Conservation (phyloP, 1,139 yeast species). For the Hyphopichia pseudoburtonii region DNA sequence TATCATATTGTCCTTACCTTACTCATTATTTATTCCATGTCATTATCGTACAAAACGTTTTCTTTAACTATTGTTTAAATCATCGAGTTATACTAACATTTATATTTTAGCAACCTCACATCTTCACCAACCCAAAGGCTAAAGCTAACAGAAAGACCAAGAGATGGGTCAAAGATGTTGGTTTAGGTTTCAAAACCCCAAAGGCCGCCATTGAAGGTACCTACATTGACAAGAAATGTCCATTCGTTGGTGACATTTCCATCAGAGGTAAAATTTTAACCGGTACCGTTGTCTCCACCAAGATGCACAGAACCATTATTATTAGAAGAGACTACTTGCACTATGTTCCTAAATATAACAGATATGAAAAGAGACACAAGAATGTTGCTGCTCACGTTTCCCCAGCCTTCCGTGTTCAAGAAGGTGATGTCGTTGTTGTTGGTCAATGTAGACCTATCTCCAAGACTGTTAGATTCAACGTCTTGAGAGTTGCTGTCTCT, state of each 20-base stretch:
- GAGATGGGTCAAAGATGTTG: constrained; percentile 99
- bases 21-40: too few relatives aligned
- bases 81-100: constrained; percentile 35
- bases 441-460: constrained; percentile 99
- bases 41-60: too few relatives aligned
- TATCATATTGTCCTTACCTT: too few relatives aligned
- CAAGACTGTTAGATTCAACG: constrained; percentile 99
- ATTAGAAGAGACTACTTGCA: constrained; percentile 99
- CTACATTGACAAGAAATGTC: constrained; percentile 99
- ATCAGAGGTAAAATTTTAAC: constrained; percentile 99
- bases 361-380: constrained; percentile 99
- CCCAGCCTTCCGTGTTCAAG: constrained; percentile 99
- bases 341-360: constrained; percentile 99
- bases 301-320: constrained; percentile 99
- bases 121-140: constrained; percentile 99
- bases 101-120: constrained; percentile 88
- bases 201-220: constrained; percentile 97
- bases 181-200: constrained; percentile 99
- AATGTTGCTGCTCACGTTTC: constrained; percentile 99
- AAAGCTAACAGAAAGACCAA: constrained; percentile 98
- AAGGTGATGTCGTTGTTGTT: constrained; percentile 98
- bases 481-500: constrained; percentile 90
- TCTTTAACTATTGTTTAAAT: too few relatives aligned
- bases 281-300: constrained; percentile 99
- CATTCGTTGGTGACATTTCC: constrained; percentile 94